These are phyloP conservation scores for Cryptococcus sp. DNA, from an alignment of 1,284 basidiomycete genomes.

Conservation along the genomic window DNA sequence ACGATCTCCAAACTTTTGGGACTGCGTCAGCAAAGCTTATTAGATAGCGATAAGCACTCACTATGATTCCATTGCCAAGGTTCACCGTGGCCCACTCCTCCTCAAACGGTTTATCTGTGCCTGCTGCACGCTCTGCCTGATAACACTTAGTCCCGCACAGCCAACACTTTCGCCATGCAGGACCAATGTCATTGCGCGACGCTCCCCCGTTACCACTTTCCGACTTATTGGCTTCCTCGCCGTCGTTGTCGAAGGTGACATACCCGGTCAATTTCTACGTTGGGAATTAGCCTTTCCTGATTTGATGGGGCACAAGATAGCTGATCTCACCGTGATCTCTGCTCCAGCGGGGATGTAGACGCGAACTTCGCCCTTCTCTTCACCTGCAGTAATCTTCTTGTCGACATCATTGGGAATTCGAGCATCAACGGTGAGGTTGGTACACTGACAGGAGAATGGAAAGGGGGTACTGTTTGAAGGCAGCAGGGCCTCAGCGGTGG, in stretches of 20 bases:
- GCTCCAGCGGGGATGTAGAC: constrained; percentile 11
- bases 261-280: constrained; percentile 28
- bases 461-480: constrained; percentile 29
- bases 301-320: background rate
- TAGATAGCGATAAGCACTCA: constrained; percentile 18
- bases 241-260: constrained; percentile 29
- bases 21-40: background rate
- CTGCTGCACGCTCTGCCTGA: constrained; percentile 15
- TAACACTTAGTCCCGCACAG: constrained; percentile 38
- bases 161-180: constrained; percentile 44
- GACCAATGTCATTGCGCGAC: constrained; percentile 2
- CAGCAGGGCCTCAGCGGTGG: constrained; percentile 13
- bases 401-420: constrained; percentile 16
- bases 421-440: constrained; percentile 34
- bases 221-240: background rate
- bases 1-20: no score
- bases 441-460: constrained; percentile 36
- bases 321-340: constrained; percentile 15
- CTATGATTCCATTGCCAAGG: constrained; percentile 31
- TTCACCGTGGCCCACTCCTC: constrained; percentile 38
- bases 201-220: background rate
- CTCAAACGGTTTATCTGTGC: constrained; percentile 19
- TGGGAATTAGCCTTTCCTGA: constrained; percentile 6
- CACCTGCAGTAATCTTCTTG: background rate
- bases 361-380: background rate